phyloP scores from a whole-genome alignment of 169 alveolate genomes.

The Plasmodium knowlesi region DNA sequence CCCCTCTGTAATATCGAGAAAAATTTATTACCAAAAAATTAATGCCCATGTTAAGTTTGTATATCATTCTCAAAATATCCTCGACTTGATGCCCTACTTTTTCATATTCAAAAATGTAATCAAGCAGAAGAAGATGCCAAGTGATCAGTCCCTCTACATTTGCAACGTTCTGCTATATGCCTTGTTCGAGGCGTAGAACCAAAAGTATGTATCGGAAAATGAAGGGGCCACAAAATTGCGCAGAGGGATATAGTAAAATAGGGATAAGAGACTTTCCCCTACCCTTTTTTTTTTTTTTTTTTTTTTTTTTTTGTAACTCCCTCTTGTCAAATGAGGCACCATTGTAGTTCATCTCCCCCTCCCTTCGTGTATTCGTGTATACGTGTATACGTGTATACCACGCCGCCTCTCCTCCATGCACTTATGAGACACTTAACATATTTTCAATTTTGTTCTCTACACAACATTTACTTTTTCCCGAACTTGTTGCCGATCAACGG shows the following conservation, averaged over 20 bases:
- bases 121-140: constrained; percentile 57
- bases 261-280: not conserved
- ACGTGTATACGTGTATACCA: not conserved
- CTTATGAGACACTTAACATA: not conserved
- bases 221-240: not conserved
- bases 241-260: not conserved
- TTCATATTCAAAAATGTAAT: constrained; percentile 66
- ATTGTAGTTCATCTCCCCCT: not conserved
- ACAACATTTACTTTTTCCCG: not conserved
- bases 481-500: not conserved
- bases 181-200: constrained; percentile 58
- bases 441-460: not conserved
- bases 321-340: not conserved
- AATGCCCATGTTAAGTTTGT: constrained; percentile 70
- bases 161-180: constrained; percentile 66
- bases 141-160: constrained; percentile 54
- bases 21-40: constrained; percentile 61
- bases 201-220: not conserved
- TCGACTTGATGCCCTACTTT: constrained; percentile 59
- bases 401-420: not conserved
- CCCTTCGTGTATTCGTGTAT: not conserved
- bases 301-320: not conserved
- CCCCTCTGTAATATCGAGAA: constrained; percentile 63
- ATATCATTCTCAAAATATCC: constrained; percentile 22
- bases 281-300: too few species aligned